Percentiles rank a stretch among this genome's conserved stretches.
These are phyloP conservation scores for Meyerozyma athensensis DNA, from an alignment of 1,139 yeast genomes.

Conservation along the genomic window DNA sequence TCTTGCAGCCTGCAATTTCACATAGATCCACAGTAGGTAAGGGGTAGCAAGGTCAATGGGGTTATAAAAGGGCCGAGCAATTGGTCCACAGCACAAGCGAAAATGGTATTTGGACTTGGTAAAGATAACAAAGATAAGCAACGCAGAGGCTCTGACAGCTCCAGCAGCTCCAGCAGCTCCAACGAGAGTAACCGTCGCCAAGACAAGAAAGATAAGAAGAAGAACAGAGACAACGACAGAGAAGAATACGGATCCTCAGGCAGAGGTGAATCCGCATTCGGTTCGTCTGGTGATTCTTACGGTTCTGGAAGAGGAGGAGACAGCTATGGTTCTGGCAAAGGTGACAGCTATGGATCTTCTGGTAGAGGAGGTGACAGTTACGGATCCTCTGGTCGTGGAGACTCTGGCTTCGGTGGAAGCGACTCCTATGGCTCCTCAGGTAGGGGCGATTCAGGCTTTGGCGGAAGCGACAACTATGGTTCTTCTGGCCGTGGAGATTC, in stretches of 20 bases:
- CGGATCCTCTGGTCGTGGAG: constrained; percentile 13
- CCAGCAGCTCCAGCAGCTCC: constrained; percentile 15
- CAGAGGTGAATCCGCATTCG: constrained; percentile 7
- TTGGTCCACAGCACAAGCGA: background rate
- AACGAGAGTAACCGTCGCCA: constrained; percentile 7
- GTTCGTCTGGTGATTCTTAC: constrained; percentile 13
- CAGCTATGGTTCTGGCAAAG: constrained; percentile 10
- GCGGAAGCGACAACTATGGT: constrained; percentile 11
- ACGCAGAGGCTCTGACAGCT: constrained; percentile 11
- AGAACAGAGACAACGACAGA: no score
- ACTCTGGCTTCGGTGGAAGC: constrained; percentile 7
- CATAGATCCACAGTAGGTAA: background rate
- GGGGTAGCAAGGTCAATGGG: background rate
- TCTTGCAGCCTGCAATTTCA: constrained; percentile 1
- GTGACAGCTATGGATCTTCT: constrained; percentile 14
- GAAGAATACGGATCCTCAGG: constrained; percentile 13
- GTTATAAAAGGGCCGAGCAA: constrained; percentile 1
- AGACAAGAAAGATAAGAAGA: no score
- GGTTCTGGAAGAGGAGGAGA: constrained; percentile 12
- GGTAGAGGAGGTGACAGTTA: constrained; percentile 12
- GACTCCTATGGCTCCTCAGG: constrained; percentile 8
- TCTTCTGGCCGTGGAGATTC: constrained; percentile 11
- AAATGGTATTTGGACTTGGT: constrained; percentile 31
- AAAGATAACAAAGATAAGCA: constrained; percentile 15
- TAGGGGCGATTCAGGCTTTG: constrained; percentile 9